Base-by-base conservation (phyloP, 352 stramenopile genomes). In the Globisporangium acanthophoron region DNA sequence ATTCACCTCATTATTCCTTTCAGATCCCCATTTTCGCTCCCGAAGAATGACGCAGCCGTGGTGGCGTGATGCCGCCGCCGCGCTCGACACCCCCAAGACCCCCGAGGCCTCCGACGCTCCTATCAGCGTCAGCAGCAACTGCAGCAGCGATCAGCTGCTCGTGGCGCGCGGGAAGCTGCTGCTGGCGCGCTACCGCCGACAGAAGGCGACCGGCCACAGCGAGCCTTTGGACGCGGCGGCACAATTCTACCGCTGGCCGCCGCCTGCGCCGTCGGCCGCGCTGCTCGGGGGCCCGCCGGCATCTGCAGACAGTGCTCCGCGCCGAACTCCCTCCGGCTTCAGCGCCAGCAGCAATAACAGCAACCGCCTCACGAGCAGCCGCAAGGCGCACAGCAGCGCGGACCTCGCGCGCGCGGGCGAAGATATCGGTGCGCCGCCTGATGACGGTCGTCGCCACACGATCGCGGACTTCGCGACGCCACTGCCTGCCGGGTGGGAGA, bases 381-480 rank as follows among this genome's bases (percentile, higher is more conserved):
- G 35, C 35, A 40, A 40, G 35, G 8, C 35, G 35, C 35, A 40
- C 35, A 40, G 35, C 35, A 40, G 35, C 11, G 35, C 35, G 35
- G 35, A 40, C 35, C 35, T 40, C 35, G 8, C 35, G 8, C 35
- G 35, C 8, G 12, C 35, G 11, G 41, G 51, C 48, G 62, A 74
- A 51, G 71, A 77, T 47, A 71, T 71, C 48, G 58, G 70, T 20
- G 62, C 85, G 1, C 80, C 83, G 1, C 74, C 71, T 0, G 80
- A 90, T 50, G 80, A 90, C 52, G 78, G 78, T 6, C 62, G 53
- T 11, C 74, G 80, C 43, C 78, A 92, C 44, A 74, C 69, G 18
- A 85, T 92, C 18, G 67, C 89, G 13, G 83, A 92, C 59, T 92
- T 92, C 46, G 75, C 80, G 29, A 93, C 80, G 3, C 80, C 78